These are phyloP conservation scores for Penicillium psychrosexuale DNA, from an alignment of 2,329 filamentous ascomycete species.

Conservation along the genomic window DNA sequence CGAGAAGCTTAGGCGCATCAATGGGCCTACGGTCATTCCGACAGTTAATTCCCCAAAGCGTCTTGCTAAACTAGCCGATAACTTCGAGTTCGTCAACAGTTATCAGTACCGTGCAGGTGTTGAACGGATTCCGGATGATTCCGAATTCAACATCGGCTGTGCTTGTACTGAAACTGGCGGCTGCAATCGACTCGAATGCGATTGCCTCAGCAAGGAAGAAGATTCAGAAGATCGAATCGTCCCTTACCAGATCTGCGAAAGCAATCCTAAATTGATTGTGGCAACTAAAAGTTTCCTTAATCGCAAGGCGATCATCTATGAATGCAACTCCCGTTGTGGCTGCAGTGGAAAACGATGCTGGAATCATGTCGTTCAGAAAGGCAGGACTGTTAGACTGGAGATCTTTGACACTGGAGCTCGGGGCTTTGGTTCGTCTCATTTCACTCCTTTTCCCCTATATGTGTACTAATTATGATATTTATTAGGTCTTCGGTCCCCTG, in stretches of 20 bases:
- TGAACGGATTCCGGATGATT: constrained; percentile 22
- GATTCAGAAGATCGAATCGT: constrained; percentile 30
- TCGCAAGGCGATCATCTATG: constrained; percentile 38
- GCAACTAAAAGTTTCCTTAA: constrained; percentile 32
- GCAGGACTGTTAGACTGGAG: constrained; percentile 40
- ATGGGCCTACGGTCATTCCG: constrained; percentile 31
- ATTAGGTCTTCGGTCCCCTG: constrained; percentile 40
- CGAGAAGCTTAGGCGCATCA: constrained; percentile 6
- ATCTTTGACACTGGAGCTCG: constrained; percentile 44
- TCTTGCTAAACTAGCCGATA: constrained; percentile 27
- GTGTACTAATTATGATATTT: constrained; percentile 4
- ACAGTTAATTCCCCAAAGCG: constrained; percentile 10
- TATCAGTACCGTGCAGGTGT: constrained; percentile 38
- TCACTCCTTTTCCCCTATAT: not conserved
- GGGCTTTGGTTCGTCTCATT: constrained; percentile 37
- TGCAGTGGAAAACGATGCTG: constrained; percentile 36
- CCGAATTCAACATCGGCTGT: constrained; percentile 26
- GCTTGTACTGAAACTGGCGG: constrained; percentile 18
- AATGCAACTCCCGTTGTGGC: constrained; percentile 41
- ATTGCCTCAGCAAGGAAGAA: constrained; percentile 32
- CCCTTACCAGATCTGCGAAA: constrained; percentile 26
- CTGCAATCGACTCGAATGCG: constrained; percentile 29
- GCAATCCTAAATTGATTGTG: constrained; percentile 18
- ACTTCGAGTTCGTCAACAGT: constrained; percentile 40
- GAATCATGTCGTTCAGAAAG: constrained; percentile 44